Conservation (phyloP, 2,329 filamentous ascomycete genomes). For the Fusarium caatingaense region DNA sequence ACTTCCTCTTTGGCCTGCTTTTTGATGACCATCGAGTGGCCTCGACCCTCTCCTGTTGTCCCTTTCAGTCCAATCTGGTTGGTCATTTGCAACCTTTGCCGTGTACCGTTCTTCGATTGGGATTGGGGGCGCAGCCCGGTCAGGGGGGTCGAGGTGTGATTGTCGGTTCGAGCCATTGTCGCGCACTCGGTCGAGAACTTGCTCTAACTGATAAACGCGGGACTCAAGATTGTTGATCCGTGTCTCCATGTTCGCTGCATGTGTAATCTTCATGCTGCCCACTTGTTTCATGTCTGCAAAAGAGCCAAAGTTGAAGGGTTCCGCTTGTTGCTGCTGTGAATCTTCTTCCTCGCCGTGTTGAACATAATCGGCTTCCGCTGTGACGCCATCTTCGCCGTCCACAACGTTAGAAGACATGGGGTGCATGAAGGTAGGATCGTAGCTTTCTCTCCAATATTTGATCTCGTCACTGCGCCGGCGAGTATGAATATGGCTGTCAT, state of each 20-base stretch:
- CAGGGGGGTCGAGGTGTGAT: constrained; percentile 46
- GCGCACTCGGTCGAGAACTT: constrained; percentile 62
- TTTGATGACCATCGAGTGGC: constrained; percentile 48
- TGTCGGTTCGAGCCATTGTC: constrained; percentile 58
- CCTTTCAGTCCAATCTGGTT: constrained; percentile 1
- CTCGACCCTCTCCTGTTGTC: constrained; percentile 19
- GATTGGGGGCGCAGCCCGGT: constrained; percentile 41
- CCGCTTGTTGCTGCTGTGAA: constrained; percentile 53
- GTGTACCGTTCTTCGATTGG: constrained; percentile 36
- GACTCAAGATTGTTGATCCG: constrained; percentile 64
- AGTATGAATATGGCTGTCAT: constrained; percentile 48
- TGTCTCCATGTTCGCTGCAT: constrained; percentile 64
- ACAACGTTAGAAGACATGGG: constrained; percentile 61
- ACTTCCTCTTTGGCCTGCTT: constrained; percentile 54
- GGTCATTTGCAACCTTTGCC: not conserved
- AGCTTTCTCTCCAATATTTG: constrained; percentile 72
- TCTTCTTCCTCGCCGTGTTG: constrained; percentile 50
- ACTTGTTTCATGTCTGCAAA: constrained; percentile 59
- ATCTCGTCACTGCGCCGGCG: constrained; percentile 72
- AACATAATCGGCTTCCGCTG: constrained; percentile 48
- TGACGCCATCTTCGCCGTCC: constrained; percentile 51
- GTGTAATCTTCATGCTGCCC: constrained; percentile 68
- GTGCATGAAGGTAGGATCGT: constrained; percentile 63
- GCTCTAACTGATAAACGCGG: constrained; percentile 65
- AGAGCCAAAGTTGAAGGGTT: constrained; percentile 67